Conservation (phyloP, 2,329 filamentous ascomycete genomes). For the Sporothrix phasma region DNA sequence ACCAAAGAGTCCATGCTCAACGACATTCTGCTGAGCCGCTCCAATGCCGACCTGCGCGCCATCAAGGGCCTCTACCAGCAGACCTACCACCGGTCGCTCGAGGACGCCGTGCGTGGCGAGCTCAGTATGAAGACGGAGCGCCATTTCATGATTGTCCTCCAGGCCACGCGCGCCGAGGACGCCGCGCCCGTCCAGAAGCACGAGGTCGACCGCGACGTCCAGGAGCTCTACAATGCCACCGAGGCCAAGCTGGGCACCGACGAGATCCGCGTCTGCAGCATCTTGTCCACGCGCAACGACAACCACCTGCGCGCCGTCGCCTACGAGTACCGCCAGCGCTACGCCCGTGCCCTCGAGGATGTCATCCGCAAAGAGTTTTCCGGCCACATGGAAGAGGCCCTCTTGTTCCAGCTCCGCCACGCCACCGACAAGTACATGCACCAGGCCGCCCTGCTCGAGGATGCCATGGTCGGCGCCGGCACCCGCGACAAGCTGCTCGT, state of each 20-base stretch:
- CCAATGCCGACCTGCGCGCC: constrained; percentile 76
- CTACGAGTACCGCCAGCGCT: constrained; percentile 61
- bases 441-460: constrained; percentile 74
- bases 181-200: constrained; percentile 61
- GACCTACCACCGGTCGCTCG: constrained; percentile 55
- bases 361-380: constrained; percentile 76
- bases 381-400: constrained; percentile 82
- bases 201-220: constrained; percentile 65
- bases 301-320: constrained; percentile 75
- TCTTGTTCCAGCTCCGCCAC: constrained; percentile 67
- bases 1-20: constrained; percentile 83
- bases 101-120: constrained; percentile 64
- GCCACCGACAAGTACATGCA: constrained; percentile 75
- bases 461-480: constrained; percentile 74
- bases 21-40: constrained; percentile 71
- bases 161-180: constrained; percentile 68
- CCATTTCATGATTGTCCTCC: constrained; percentile 74
- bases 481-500: constrained; percentile 79
- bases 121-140: constrained; percentile 77
- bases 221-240: constrained; percentile 66
- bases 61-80: constrained; percentile 73
- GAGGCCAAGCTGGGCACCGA: constrained; percentile 65
- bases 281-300: constrained; percentile 66
- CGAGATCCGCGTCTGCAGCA: constrained; percentile 65
- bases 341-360: constrained; percentile 58